Conservation (phyloP, 805 yeast species). For the Kuraishia ogatae region DNA sequence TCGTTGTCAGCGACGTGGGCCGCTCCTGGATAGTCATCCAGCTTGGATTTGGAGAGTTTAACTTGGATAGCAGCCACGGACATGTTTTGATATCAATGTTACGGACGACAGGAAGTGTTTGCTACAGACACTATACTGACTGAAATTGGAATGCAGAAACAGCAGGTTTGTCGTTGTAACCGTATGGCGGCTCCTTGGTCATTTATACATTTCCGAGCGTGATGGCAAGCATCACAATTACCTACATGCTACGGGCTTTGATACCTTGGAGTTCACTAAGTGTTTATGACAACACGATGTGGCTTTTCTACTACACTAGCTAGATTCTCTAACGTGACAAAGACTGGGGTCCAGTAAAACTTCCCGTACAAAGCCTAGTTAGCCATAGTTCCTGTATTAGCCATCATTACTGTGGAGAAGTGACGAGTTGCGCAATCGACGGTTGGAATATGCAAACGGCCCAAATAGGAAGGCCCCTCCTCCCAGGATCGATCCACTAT, state of each 20-base stretch:
- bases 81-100: background rate
- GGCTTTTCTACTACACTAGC: background rate
- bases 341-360: no score
- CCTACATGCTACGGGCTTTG: background rate
- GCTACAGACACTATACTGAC: no score
- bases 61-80: background rate
- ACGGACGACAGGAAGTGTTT: no score
- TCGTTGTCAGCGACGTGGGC: background rate
- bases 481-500: background rate
- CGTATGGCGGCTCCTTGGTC: background rate
- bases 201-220: background rate
- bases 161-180: no score
- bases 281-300: background rate
- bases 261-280: background rate
- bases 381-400: background rate
- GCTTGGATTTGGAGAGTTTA: background rate
- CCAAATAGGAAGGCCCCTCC: background rate
- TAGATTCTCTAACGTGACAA: no score
- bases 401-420: background rate
- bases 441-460: background rate
- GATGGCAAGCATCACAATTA: background rate
- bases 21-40: background rate
- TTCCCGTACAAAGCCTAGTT: background rate
- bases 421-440: background rate
- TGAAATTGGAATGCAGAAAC: no score